Conservation (phyloP, 1,284 basidiomycete genomes). For the Fistulina hepatica region DNA sequence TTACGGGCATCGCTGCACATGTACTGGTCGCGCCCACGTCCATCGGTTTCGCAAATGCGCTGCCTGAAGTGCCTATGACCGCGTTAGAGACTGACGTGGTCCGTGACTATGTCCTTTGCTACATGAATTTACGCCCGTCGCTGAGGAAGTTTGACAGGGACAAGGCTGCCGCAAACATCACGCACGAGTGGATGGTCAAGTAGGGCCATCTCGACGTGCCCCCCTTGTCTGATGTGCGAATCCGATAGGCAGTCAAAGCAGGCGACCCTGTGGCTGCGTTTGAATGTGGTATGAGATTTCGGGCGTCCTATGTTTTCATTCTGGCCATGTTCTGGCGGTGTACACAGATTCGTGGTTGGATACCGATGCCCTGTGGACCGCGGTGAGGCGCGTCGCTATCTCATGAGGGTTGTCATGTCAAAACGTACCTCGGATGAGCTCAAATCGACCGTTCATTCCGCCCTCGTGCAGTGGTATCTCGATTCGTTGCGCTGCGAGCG, state of each 20-base stretch:
- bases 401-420: slow-evolving; percentile 12
- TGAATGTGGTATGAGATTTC: slow-evolving; percentile 19
- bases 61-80: background rate
- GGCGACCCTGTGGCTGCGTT: slow-evolving; percentile 16
- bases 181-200: background rate
- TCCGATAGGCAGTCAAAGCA: slow-evolving; percentile 17
- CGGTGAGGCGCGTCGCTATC: slow-evolving; percentile 8
- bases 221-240: slow-evolving; percentile 8
- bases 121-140: background rate
- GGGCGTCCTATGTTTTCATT: background rate
- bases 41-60: background rate
- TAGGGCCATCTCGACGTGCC: slow-evolving; percentile 9
- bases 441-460: slow-evolving; percentile 13
- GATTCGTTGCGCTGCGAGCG: too few relatives aligned
- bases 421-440: slow-evolving; percentile 4
- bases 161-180: background rate
- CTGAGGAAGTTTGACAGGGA: background rate
- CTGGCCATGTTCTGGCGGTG: too few relatives aligned
- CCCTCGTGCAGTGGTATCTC: slow-evolving; percentile 11
- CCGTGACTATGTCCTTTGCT: slow-evolving; percentile 1
- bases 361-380: slow-evolving; percentile 6
- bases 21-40: background rate
- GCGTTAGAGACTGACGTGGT: background rate
- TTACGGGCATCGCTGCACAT: background rate
- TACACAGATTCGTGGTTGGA: too few relatives aligned